A percentile compares a stretch with the other conserved stretches of the same genome.
Conservation (phyloP, 179 eudicot species). For the Kewa caespitosa region DNA sequence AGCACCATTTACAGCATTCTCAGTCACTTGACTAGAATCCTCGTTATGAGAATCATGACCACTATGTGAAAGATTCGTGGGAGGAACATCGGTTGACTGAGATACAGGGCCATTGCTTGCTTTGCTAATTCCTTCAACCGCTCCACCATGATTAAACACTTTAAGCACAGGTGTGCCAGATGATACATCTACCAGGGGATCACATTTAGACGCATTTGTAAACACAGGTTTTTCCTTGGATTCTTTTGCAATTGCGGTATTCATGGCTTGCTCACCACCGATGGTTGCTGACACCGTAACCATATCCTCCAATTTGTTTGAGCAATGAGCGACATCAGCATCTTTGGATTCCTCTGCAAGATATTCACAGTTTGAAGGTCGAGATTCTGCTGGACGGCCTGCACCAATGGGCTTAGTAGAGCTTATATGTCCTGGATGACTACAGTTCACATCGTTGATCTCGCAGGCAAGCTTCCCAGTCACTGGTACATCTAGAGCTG, state of each 20-base stretch:
- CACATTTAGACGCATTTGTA: conserved; percentile 4
- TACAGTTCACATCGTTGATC: not conserved
- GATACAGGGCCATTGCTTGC: conserved; percentile 10
- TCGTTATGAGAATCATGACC: conserved; percentile 31
- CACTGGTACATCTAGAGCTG: not conserved
- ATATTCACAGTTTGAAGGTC: not conserved
- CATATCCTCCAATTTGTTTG: conserved; percentile 7
- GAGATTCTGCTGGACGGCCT: no score
- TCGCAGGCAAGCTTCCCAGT: not conserved
- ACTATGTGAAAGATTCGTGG: conserved; percentile 23
- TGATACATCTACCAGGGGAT: not conserved
- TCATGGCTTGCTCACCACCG: not conserved
- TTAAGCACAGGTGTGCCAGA: not conserved
- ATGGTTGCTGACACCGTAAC: not conserved
- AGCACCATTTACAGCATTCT: conserved; percentile 26
- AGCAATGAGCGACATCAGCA: conserved; percentile 2
- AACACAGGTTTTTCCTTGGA: not conserved
- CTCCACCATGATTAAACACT: not conserved
- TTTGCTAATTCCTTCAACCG: conserved; percentile 8
- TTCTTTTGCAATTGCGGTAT: not conserved
- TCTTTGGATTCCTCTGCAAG: not conserved
- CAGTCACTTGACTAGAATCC: conserved; percentile 23
- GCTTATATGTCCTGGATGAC: not conserved
- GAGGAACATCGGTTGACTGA: conserved; percentile 12
- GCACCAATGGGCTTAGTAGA: no score